Base-by-base conservation (phyloP, 176 grass and related monocot genomes). In the Poa annua region DNA sequence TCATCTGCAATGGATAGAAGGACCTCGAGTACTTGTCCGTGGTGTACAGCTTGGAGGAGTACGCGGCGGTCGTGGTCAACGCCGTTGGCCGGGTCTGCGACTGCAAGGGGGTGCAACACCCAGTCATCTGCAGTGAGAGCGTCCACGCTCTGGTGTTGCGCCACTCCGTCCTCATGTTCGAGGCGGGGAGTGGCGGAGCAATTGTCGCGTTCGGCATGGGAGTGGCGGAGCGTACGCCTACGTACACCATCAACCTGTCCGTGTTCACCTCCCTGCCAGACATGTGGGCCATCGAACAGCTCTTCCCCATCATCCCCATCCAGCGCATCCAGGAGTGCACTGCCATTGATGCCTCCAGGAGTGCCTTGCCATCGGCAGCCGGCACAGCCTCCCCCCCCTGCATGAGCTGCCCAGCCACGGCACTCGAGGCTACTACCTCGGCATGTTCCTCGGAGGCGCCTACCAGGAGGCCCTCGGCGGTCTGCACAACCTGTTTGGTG, bases 391-490 rank as follows among this genome's bases (percentile, higher is more conserved):
- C 3, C n/a, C n/a, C n/a, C 92, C 95, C 2, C 88, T 97, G 81
- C 95, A 97, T 80, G 90, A 97, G 60, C 76, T 97, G 22, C 32
- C 82, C 11, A 24, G 53, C 57, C 80, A 81, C 66, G 84, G 85
- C 38, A 81, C 81, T 12, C 39, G 86, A 7, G 83, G 92, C 10
- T 98, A 98, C 87, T 95, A 92, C 82, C 78, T 98, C n/a, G 96
- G 96, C 75, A 98, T 98, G 96, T 98, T 98, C 80, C 80, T 98
- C 53, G 96, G 96, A 7, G 96, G 96, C 77, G 93, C 96, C 39
- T 98, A 98, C 87, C 96, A 98, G 89, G 96, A 98, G 85, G 93
- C 92, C 6, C 92, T 98, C 12, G 93, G 96, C 6, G 93, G 96
- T 0, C 80, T 93, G 67, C 96, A 98, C 89, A 98, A 98, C 85